Base-by-base conservation (phyloP, 2,329 filamentous ascomycete genomes). In the Ceratocystis diversiconidia region DNA sequence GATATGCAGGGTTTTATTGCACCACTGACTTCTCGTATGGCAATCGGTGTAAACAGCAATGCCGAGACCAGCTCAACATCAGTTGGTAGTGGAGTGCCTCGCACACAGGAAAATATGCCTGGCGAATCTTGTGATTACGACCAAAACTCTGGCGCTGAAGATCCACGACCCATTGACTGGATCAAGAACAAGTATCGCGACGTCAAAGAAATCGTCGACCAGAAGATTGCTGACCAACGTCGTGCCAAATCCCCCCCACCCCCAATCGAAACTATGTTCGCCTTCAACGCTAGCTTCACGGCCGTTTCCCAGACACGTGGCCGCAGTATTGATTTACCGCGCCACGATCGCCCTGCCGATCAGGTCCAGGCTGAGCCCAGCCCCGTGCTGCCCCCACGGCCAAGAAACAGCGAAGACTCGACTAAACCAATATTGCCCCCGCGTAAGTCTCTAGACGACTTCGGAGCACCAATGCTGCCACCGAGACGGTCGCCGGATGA, bases 41-140 rank as follows among this genome's bases (percentile, higher is more conserved):
- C 75, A 1, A 70, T 86, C n/a, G 86, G 85, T 12, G 79, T 81
- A 10, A 88, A 87, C 68, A 77, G 80, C 7, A 80, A 82, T 65
- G 85, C 85, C 1, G 84, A 85, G 69, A 78, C 80, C 67, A 90
- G 87, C 72, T 84, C 80, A 25, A 86, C 83, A 55, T 89, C 87
- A 0, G 77, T 90, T 61, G 84, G 84, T 19, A 90, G 86, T 71
- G 81, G 79, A 12, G 74, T 75, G n/a, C 76, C 78, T 67, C 77
- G 74, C 69, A 75, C 75, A 5, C 76, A 76, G 22, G 80, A 79
- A 71, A 82, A 78, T 68, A 77, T 78, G 71, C 78, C 78, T 1
- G 79, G 78, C 2, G 81, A 83, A 17, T 78, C 77, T 43, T 78
- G 78, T 5, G 81, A 84, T 41, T 44, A 60, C 55, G 66, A 67